Conservation (phyloP, 306 rosid genomes). For the Pachyrhizus erosus region DNA sequence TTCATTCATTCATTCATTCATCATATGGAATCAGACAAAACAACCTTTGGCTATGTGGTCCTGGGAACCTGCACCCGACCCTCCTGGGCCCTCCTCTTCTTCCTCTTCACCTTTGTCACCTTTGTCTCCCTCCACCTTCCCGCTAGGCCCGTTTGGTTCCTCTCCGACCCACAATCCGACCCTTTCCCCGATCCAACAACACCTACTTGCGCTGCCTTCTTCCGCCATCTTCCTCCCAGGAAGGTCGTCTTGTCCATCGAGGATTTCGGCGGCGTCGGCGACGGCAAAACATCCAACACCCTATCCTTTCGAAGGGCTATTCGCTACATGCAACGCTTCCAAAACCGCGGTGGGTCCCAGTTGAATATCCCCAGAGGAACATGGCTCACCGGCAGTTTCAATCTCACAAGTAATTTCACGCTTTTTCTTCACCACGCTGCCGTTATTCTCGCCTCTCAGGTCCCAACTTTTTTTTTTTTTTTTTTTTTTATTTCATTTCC, state of each 20-base stretch:
- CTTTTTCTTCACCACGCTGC: slow-evolving; percentile 80
- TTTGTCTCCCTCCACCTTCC: slow-evolving; percentile 63
- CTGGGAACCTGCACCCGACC: slow-evolving; percentile 41
- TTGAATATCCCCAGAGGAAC: slow-evolving; percentile 70
- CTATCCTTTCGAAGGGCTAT: slow-evolving; percentile 71
- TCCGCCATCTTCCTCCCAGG: slow-evolving; percentile 39
- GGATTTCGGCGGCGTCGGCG: slow-evolving; percentile 88
- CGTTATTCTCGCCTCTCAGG: slow-evolving; percentile 85
- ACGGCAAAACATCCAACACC: slow-evolving; percentile 81
- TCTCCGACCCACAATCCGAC: not conserved
- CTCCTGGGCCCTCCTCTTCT: slow-evolving; percentile 53
- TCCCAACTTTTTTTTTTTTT: not conserved
- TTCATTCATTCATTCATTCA: no score
- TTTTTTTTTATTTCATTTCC: not conserved
- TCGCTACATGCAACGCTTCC: slow-evolving; percentile 65
- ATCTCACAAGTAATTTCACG: slow-evolving; percentile 93
- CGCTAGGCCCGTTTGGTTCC: slow-evolving; percentile 40
- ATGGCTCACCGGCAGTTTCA: slow-evolving; percentile 89
- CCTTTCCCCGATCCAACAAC: slow-evolving; percentile 40
- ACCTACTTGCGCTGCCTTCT: slow-evolving; percentile 62
- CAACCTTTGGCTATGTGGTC: slow-evolving; percentile 21
- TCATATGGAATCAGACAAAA: slow-evolving; percentile 62
- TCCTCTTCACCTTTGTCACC: slow-evolving; percentile 59
- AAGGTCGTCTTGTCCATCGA: slow-evolving; percentile 61
- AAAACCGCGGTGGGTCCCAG: slow-evolving; percentile 72